phyloP scores from a whole-genome alignment of 257 asterid genomes.

The Hygrophila difformis region DNA sequence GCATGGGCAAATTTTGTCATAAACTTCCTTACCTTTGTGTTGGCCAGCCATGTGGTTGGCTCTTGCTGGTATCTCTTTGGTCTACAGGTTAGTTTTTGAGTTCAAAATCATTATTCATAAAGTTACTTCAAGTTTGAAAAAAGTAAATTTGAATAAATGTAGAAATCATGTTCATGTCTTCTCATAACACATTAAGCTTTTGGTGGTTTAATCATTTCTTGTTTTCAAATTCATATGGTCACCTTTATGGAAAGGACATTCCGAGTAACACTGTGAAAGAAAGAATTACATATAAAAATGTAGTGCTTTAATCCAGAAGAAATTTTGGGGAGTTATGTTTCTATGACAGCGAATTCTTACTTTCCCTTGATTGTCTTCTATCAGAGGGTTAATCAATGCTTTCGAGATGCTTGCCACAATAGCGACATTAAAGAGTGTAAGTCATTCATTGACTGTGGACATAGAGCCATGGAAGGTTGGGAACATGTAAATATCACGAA shows the following conservation, averaged over 20 bases:
- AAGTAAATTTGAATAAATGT: too few species aligned
- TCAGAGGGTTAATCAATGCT: conserved; percentile 86
- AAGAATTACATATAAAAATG: too few species aligned
- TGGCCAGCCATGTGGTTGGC: conserved; percentile 81
- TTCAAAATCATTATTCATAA: too few species aligned
- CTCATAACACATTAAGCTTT: too few species aligned
- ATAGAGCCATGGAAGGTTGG: conserved; percentile 20
- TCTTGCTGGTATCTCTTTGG: conserved; percentile 89
- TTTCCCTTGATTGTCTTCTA: not conserved
- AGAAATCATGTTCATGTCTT: not conserved
- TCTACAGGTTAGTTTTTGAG: conserved; percentile 42
- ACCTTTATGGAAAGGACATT: too few species aligned
- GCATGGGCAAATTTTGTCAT: conserved; percentile 76
- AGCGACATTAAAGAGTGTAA: conserved; percentile 30
- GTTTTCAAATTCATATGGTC: too few species aligned
- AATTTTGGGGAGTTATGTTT: too few species aligned
- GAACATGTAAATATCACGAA: conserved; percentile 11
- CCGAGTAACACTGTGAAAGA: too few species aligned
- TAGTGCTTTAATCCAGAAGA: too few species aligned
- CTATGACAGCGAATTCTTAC: not conserved
- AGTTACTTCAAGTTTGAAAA: too few species aligned
- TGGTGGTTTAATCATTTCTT: too few species aligned
- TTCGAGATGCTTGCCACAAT: conserved; percentile 55
- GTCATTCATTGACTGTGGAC: conserved; percentile 65
- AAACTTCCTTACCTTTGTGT: conserved; percentile 55